Evolutionary conservation across 2,329 filamentous ascomycete species (phyloP), one percentile per base, ranked within the genome.

Genomic region (Fusarium lateritium): DNA sequence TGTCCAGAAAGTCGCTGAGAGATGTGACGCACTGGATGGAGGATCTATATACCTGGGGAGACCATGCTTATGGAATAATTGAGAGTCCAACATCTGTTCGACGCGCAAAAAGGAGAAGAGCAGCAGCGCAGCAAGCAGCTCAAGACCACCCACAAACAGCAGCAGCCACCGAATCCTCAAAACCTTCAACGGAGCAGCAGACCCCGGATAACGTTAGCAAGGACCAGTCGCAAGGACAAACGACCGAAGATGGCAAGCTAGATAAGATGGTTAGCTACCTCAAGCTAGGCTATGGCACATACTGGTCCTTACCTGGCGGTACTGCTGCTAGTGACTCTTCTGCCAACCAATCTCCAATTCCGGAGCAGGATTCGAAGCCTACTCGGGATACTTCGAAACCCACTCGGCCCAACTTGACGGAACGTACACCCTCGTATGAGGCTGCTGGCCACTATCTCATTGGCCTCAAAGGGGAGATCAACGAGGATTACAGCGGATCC

Each of bases 1-100:
- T 98, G 44, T 91, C 92, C 14, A 86, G 89, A 55, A 85, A 85
- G 19, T 95, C 93, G 0, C 75, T 97, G 45, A 85, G 89, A 47
- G 89, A 91, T 72, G 77, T 98, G 26, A 91, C 92, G 2, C 88
- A 91, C 56, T 98, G 95, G 95, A 91, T 96, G 85, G 92, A 97
- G 78, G 92, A 93, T 74, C 85, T 98, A 4, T 97, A 96, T 78
- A 90, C 85, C 31, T 93, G 94, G 84, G 95, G 94, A 3, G 89
- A 93, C 53, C 86, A 92, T 74, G 90, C 95, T 3, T 98, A 97
- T 76, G 95, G 94, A 6, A 88, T 98, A 8, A 87, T 88, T 54
- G 92, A 97, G 36, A 94, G 93, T 69, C 92, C 94, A 15, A 88
- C 86, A 3, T 91, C 92, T 2, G 85, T 86, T 62, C 86, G 91